These are phyloP conservation scores for Pseudonitzschia multistriata DNA, from an alignment of 108 stramenopile species.

Conservation along the genomic window DNA sequence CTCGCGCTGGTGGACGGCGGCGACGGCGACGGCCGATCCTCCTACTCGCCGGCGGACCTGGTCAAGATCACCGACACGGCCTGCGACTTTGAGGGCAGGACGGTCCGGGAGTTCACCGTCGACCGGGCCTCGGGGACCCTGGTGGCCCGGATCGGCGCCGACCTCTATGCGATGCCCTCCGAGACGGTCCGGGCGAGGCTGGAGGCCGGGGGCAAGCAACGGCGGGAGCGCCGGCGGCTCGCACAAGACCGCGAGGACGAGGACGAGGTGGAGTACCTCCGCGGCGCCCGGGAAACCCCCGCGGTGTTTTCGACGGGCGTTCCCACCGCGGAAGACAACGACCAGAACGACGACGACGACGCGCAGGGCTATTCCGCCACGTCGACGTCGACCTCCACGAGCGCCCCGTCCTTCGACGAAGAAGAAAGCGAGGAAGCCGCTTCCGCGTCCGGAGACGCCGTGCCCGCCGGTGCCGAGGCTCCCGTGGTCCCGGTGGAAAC, in stretches of 20 bases:
- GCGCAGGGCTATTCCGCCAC: neutral
- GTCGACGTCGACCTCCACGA: neutral
- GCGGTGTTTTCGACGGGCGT: no score
- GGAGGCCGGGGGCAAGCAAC: neutral
- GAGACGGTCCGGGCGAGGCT: conserved; percentile 25
- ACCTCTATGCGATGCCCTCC: conserved; percentile 46
- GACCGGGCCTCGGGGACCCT: conserved; percentile 45
- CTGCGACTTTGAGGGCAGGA: conserved; percentile 58
- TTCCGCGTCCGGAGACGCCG: neutral
- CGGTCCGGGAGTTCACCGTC: conserved; percentile 54
- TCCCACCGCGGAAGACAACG: no score
- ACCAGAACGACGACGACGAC: neutral
- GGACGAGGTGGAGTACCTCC: neutral
- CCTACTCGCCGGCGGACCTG: conserved; percentile 6
- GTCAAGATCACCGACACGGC: conserved; percentile 53
- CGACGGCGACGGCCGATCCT: neutral
- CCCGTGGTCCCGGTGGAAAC: no score
- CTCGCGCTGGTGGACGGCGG: conserved; percentile 29
- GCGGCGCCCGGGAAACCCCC: no score
- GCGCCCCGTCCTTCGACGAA: neutral
- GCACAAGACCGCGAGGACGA: neutral
- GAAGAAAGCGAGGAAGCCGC: neutral
- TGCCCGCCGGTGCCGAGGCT: neutral
- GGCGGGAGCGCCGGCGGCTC: neutral
- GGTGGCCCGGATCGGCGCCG: conserved; percentile 65